These are phyloP conservation scores for Sisymbrium altissimum DNA, from an alignment of 345 rosid species.

Conservation along the genomic window DNA sequence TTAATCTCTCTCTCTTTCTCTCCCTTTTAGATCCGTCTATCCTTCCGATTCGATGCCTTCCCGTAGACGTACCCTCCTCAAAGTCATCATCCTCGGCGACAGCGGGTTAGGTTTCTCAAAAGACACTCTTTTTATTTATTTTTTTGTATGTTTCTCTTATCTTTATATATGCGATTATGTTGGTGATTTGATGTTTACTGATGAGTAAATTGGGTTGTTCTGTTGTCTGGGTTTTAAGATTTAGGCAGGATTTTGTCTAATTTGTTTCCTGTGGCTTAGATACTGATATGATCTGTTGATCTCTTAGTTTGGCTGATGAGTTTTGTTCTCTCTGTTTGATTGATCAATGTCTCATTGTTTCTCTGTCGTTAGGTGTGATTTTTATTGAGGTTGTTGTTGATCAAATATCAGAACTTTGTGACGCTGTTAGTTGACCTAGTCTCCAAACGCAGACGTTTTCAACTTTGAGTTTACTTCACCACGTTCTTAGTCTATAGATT, in stretches of 20 bases:
- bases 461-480: background rate
- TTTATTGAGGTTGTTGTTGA: background rate
- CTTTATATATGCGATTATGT: background rate
- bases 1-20: background rate
- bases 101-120: slow-evolving; percentile 66
- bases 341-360: background rate
- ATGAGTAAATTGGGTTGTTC: background rate
- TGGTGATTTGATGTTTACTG: background rate
- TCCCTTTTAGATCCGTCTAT: slow-evolving; percentile 3
- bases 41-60: slow-evolving; percentile 63
- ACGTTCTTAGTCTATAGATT: background rate
- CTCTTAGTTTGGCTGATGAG: background rate
- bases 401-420: background rate
- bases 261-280: background rate
- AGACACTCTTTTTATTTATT: background rate
- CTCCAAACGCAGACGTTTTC: background rate
- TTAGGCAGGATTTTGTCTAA: background rate
- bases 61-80: slow-evolving; percentile 81
- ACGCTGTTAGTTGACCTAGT: slow-evolving; percentile 3
- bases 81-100: slow-evolving; percentile 98
- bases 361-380: background rate
- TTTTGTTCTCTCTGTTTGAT: background rate
- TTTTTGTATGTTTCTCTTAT: background rate
- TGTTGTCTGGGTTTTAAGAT: background rate
- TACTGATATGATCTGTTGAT: slow-evolving; percentile 6